A percentile compares a stretch with the other conserved stretches of the same genome.
phyloP scores from a whole-genome alignment of 495 filamentous ascomycete genomes.

The Tuber melanosporum region DNA sequence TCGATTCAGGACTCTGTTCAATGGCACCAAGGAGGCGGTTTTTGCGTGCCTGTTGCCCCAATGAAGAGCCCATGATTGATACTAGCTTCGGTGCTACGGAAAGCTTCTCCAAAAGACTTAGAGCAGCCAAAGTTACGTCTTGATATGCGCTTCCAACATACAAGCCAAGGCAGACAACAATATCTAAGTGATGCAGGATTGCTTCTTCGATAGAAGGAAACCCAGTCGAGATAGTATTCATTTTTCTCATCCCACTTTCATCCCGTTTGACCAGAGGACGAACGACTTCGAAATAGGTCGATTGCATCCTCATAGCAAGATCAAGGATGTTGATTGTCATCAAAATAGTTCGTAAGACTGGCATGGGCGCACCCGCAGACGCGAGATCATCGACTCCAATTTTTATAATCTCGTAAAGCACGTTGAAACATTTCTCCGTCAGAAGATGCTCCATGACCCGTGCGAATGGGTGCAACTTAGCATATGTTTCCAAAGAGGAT shows the following conservation, averaged over 20 bases:
- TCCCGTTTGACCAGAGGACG: slow-evolving; percentile 63
- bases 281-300: slow-evolving; percentile 83
- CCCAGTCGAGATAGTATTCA: slow-evolving; percentile 27
- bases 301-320: slow-evolving; percentile 72
- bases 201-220: slow-evolving; percentile 87
- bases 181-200: slow-evolving; percentile 65
- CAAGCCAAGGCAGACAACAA: slow-evolving; percentile 70
- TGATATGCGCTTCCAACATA: slow-evolving; percentile 77
- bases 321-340: slow-evolving; percentile 73
- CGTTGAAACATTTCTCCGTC: slow-evolving; percentile 76
- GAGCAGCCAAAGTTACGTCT: slow-evolving; percentile 64
- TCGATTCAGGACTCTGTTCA: slow-evolving; percentile 39
- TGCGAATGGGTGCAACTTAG: slow-evolving; percentile 80
- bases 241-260: slow-evolving; percentile 43
- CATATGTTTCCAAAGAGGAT: slow-evolving; percentile 66
- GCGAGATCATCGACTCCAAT: slow-evolving; percentile 60
- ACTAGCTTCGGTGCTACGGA: slow-evolving; percentile 71
- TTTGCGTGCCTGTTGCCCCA: slow-evolving; percentile 27
- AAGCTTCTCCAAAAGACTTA: slow-evolving; percentile 76
- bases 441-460: slow-evolving; percentile 96
- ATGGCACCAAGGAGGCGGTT: slow-evolving; percentile 37
- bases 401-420: slow-evolving; percentile 67
- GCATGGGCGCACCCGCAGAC: slow-evolving; percentile 51
- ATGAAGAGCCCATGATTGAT: slow-evolving; percentile 49
- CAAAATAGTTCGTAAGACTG: slow-evolving; percentile 65